phyloP scores from a whole-genome alignment of 768 basidiomycete species.

The Lactifluus piperatus region DNA sequence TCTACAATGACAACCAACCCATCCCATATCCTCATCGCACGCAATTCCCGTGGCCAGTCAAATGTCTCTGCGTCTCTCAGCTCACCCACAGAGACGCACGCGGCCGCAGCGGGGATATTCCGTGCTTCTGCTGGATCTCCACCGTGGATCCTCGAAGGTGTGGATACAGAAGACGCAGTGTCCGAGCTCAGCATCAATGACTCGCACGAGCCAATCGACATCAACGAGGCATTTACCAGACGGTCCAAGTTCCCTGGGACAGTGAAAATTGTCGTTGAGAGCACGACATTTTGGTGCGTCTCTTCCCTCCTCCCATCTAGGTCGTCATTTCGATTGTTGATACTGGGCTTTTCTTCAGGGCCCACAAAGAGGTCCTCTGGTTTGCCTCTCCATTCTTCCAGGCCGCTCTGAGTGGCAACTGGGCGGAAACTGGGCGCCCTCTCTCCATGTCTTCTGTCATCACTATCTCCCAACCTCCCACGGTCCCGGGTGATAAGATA shows the following conservation, averaged over 20 bases:
- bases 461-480: constrained; percentile 71
- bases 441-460: constrained; percentile 75
- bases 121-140: constrained; percentile 65
- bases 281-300: constrained; percentile 82
- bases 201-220: constrained; percentile 58
- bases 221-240: constrained; percentile 72
- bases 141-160: constrained; percentile 71
- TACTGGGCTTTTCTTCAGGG: constrained; percentile 37
- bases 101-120: constrained; percentile 78
- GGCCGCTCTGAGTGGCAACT: constrained; percentile 81
- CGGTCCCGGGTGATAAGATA: constrained; percentile 42
- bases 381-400: constrained; percentile 96
- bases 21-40: constrained; percentile 81
- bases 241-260: constrained; percentile 66
- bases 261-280: constrained; percentile 86
- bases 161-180: constrained; percentile 56
- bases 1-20: constrained; percentile 59
- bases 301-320: not conserved
- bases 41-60: constrained; percentile 68
- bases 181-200: constrained; percentile 61
- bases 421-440: constrained; percentile 83
- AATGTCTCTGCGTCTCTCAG: constrained; percentile 75
- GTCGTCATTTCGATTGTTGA: constrained; percentile 10
- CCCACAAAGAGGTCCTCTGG: constrained; percentile 84
- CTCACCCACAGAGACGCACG: constrained; percentile 82